Base-by-base conservation (phyloP, 805 yeast species). In the Huiozyma naganishii region DNA sequence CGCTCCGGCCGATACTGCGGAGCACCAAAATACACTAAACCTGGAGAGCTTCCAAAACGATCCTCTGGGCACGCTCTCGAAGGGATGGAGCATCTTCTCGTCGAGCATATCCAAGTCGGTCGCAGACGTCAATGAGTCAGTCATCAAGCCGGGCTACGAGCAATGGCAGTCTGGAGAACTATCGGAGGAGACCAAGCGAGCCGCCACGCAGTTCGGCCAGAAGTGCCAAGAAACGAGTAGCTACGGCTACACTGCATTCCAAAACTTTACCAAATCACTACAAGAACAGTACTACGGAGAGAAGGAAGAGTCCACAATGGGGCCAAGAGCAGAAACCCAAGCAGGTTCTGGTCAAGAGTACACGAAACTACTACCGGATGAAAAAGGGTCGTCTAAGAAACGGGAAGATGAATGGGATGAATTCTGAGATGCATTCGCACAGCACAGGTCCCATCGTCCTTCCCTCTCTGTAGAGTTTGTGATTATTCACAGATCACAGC, bases 201-300 rank as follows among this genome's bases (percentile, higher is more conserved):
- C 97, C n/a, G 85, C 95, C 75, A 81, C 86, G 46, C 97, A 92
- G 69, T 92, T 90, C 67, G 96, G 97, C 40, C 95, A 85, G 59
- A 87, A 80, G 58, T 83, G 90, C 68, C 95, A 84, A 61, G 94
- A 88, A 50, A 86, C 96, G 0, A 83, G 94, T 32, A 74, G 70
- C 47, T 78, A 77, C 51, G 85, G 95, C 28, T 79, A 77, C 43
- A 82, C 80, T 50, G 79, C 81, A n/a, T 72, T 76, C 54, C 72
- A 70, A 48, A 68, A 69, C 12, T 77, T 79, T 57, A 79, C 87
- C 2, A 71, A 59, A 52, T 60, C 64, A 52, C 48, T 62, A 27
- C 62, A 63, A 41, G 58, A 55, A 12, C 65, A 70, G 57, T 58
- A 57, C 33, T 51, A 55, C 27, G 62, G 56, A 32, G 47, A 4